Percentiles rank a stretch among this genome's conserved stretches.
These are phyloP conservation scores for Cercospora sojina DNA, from an alignment of 2,329 filamentous ascomycete genomes.

Conservation along the genomic window DNA sequence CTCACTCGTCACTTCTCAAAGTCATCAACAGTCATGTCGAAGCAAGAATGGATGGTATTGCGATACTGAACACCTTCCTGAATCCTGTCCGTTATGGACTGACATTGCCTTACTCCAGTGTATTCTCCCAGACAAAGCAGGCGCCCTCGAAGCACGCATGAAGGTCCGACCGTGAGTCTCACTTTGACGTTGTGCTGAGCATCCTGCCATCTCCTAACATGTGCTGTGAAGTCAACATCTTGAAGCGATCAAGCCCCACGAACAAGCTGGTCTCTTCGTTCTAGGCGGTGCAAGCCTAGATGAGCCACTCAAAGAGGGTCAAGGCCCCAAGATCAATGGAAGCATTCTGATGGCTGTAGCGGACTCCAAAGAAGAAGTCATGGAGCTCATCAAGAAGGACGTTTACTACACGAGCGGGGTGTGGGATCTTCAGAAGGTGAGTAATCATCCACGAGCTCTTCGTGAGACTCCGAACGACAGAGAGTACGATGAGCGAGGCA, in stretches of 20 bases:
- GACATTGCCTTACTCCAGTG: slow-evolving; percentile 22
- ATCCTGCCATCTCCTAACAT: background rate
- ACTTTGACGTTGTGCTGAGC: background rate
- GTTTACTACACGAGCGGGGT: slow-evolving; percentile 70
- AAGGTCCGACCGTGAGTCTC: slow-evolving; percentile 41
- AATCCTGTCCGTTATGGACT: background rate
- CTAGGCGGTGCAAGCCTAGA: slow-evolving; percentile 70
- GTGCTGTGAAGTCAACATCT: slow-evolving; percentile 52
- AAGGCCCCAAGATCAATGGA: slow-evolving; percentile 69
- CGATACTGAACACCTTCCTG: background rate
- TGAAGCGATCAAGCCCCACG: slow-evolving; percentile 51
- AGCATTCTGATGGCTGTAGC: slow-evolving; percentile 69
- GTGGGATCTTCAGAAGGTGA: slow-evolving; percentile 64
- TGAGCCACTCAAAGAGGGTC: slow-evolving; percentile 61
- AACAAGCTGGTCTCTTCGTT: slow-evolving; percentile 59
- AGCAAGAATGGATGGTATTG: slow-evolving; percentile 50
- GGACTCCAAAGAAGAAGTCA: slow-evolving; percentile 63
- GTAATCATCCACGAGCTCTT: background rate
- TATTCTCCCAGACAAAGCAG: slow-evolving; percentile 48
- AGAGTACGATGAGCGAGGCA: background rate
- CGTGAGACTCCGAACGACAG: background rate
- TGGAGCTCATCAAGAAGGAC: slow-evolving; percentile 65
- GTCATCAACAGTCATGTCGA: slow-evolving; percentile 34
- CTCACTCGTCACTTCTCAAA: slow-evolving; percentile 24
- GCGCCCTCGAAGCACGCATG: slow-evolving; percentile 46